Evolutionary conservation across 2,329 filamentous ascomycete genomes (phyloP).

Genomic region (Nemania diffusa): DNA sequence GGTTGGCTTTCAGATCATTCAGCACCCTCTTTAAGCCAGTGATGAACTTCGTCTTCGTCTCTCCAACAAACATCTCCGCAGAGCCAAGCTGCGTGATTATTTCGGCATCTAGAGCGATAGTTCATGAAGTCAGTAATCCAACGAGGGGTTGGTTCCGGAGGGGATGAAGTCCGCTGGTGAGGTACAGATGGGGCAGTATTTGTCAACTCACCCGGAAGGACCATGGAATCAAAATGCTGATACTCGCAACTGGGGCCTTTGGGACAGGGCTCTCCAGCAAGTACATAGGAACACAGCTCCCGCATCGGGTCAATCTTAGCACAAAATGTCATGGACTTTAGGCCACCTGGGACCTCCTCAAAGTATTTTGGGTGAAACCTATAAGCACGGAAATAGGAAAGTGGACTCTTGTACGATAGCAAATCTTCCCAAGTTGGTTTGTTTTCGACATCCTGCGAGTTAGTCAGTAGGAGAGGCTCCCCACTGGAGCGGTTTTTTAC

Average conservation of each 20-base stretch:
- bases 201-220: conserved; percentile 75
- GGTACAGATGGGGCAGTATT: conserved; percentile 6
- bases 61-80: conserved; percentile 70
- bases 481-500: conserved; percentile 47
- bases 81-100: conserved; percentile 78
- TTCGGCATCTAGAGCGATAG: conserved; percentile 70
- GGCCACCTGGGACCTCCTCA: conserved; percentile 76
- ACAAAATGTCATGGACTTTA: conserved; percentile 92
- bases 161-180: conserved; percentile 31
- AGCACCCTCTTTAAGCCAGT: conserved; percentile 71
- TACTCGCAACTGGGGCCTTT: conserved; percentile 77
- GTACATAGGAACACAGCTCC: conserved; percentile 80
- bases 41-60: conserved; percentile 70
- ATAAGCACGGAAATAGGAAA: conserved; percentile 85
- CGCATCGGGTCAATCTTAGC: conserved; percentile 83
- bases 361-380: conserved; percentile 86
- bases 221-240: conserved; percentile 83
- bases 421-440: conserved; percentile 47
- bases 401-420: conserved; percentile 82
- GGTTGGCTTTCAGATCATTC: conserved; percentile 66
- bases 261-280: conserved; percentile 73
- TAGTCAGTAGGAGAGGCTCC: conserved; percentile 48
- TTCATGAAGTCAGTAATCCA: conserved; percentile 61
- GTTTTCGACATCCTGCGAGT: conserved; percentile 42
- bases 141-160: conserved; percentile 52